Percentiles rank a stretch among this genome's conserved stretches.
phyloP scores from a whole-genome alignment of 2,329 filamentous ascomycete genomes.

The Rosellinia necatrix region DNA sequence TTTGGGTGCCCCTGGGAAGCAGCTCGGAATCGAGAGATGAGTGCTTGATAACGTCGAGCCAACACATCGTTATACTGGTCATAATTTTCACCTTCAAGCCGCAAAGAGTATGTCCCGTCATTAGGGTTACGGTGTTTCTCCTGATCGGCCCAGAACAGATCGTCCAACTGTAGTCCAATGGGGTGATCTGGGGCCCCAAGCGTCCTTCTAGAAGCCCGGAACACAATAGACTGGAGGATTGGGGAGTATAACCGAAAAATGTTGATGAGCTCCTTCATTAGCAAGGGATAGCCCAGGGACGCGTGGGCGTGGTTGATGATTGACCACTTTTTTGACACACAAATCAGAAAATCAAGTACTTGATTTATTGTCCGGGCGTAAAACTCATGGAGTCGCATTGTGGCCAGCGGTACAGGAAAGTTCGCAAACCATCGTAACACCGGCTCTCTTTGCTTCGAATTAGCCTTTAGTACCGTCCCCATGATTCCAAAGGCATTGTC shows the following conservation, averaged over 20 bases:
- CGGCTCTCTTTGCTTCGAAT: slow-evolving; percentile 38
- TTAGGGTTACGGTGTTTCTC: slow-evolving; percentile 35
- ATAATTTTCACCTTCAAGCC: slow-evolving; percentile 19
- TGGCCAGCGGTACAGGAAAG: slow-evolving; percentile 42
- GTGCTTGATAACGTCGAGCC: slow-evolving; percentile 23
- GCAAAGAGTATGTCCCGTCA: slow-evolving; percentile 26
- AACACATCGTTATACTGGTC: slow-evolving; percentile 31
- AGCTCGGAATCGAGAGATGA: slow-evolving; percentile 18
- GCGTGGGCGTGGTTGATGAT: slow-evolving; percentile 43
- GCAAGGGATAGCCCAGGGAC: slow-evolving; percentile 53
- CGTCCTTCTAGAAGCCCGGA: slow-evolving; percentile 55
- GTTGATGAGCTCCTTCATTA: slow-evolving; percentile 60
- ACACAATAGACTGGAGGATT: slow-evolving; percentile 58
- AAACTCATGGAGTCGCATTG: slow-evolving; percentile 18
- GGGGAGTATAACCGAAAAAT: slow-evolving; percentile 54
- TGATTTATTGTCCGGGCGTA: slow-evolving; percentile 34
- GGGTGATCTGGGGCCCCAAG: slow-evolving; percentile 46
- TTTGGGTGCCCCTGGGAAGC: slow-evolving; percentile 5
- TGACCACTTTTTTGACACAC: slow-evolving; percentile 49
- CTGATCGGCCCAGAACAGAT: slow-evolving; percentile 45
- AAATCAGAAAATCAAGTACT: slow-evolving; percentile 51
- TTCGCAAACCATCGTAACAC: slow-evolving; percentile 43
- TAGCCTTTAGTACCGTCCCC: slow-evolving; percentile 45
- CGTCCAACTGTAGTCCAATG: slow-evolving; percentile 41
- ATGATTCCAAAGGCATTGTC: slow-evolving; percentile 44